Evolutionary conservation across 2,329 filamentous ascomycete species (phyloP).

Genomic region (Fusarium sp.): DNA sequence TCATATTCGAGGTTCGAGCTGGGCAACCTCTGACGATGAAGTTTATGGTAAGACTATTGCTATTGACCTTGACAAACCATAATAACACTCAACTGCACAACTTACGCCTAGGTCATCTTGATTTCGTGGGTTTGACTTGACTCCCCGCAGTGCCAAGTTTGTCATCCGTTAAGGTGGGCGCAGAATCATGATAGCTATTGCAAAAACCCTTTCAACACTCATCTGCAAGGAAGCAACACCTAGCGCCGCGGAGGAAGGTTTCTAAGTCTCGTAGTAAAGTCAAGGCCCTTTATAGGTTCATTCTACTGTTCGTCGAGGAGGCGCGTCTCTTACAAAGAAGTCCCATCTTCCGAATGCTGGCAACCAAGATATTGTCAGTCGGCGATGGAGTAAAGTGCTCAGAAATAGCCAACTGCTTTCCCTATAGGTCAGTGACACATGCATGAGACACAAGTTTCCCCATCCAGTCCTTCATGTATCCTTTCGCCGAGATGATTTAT

Average conservation of each 20-base stretch:
- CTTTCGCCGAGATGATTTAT: too few relatives aligned
- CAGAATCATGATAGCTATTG: background rate
- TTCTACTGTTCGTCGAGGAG: background rate
- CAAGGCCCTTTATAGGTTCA: background rate
- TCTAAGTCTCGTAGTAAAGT: background rate
- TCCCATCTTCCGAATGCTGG: too few relatives aligned
- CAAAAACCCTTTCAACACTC: background rate
- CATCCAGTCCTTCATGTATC: too few relatives aligned
- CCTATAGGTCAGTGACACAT: too few relatives aligned
- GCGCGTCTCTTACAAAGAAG: background rate
- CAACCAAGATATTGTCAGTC: too few relatives aligned
- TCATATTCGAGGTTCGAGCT: background rate
- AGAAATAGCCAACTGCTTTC: too few relatives aligned
- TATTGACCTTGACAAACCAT: background rate
- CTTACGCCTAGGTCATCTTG: background rate
- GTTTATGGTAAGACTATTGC: background rate
- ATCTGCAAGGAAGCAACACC: background rate
- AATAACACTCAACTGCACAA: background rate
- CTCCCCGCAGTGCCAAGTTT: background rate
- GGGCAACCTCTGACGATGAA: background rate
- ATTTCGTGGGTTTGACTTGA: background rate
- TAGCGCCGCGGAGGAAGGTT: background rate
- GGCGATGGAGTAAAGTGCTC: too few relatives aligned
- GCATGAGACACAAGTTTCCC: too few relatives aligned
- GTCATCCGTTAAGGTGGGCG: background rate